A percentile compares a stretch with the other conserved stretches of the same genome.
These are phyloP conservation scores for Russula sp. DNA, from an alignment of 768 basidiomycete species.

Conservation along the genomic window DNA sequence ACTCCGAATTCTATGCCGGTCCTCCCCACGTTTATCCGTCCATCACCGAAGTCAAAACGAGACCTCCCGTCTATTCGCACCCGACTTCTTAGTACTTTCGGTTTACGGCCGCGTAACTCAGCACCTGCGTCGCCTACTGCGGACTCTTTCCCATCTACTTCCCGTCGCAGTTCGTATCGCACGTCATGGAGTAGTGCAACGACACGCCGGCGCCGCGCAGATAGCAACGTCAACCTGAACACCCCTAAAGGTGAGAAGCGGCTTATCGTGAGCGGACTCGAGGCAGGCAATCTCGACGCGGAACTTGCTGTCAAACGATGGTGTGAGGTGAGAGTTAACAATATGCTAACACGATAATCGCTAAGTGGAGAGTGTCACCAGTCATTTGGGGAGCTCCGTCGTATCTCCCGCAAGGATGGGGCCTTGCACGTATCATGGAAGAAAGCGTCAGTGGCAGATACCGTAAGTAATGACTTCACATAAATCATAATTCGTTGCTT, in stretches of 20 bases:
- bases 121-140: slow-evolving; percentile 14
- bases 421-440: slow-evolving; percentile 23
- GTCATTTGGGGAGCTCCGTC: slow-evolving; percentile 23
- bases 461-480: slow-evolving; percentile 11
- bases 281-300: slow-evolving; percentile 17
- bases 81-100: slow-evolving; percentile 23
- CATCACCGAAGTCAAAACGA: slow-evolving; percentile 6
- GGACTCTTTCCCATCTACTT: neutral
- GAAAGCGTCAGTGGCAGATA: slow-evolving; percentile 23
- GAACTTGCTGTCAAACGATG: slow-evolving; percentile 22
- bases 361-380: neutral
- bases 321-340: slow-evolving; percentile 22
- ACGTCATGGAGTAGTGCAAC: slow-evolving; percentile 18
- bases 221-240: slow-evolving; percentile 1
- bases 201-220: slow-evolving; percentile 14
- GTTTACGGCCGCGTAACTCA: slow-evolving; percentile 14
- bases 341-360: neutral
- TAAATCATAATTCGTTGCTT: neutral
- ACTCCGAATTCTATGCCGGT: slow-evolving; percentile 18
- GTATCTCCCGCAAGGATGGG: slow-evolving; percentile 20
- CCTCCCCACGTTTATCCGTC: slow-evolving; percentile 4
- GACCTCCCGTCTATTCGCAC: slow-evolving; percentile 20
- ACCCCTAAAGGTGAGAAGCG: slow-evolving; percentile 14
- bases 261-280: slow-evolving; percentile 22
- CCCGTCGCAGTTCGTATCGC: slow-evolving; percentile 12